Percentiles rank a stretch among this genome's conserved stretches.
phyloP scores from a whole-genome alignment of 2,329 filamentous ascomycete species.

The Herpotrichia juniperi region DNA sequence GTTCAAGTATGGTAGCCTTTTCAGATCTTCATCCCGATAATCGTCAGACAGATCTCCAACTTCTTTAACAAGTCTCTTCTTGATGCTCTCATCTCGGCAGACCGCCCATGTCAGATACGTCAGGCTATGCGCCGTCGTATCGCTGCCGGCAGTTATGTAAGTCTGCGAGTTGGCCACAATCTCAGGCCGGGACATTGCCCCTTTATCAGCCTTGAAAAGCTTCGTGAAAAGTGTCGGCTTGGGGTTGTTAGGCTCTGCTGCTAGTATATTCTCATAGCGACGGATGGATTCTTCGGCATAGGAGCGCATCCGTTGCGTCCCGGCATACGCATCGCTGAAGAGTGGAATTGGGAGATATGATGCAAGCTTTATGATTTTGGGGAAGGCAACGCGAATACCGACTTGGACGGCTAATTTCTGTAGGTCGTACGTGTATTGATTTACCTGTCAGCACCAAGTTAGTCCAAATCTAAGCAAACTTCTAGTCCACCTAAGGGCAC shows the following conservation, averaged over 20 bases:
- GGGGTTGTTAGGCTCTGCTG: conserved; percentile 7
- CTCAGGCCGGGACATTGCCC: conserved; percentile 11
- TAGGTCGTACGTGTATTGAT: conserved; percentile 13
- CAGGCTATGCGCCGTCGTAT: no score
- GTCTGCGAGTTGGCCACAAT: conserved; percentile 44
- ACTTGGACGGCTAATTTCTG: background rate
- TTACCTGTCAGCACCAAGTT: conserved; percentile 9
- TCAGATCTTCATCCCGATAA: background rate
- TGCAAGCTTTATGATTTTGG: background rate
- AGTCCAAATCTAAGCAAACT: no score
- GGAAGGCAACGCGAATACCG: conserved; percentile 6
- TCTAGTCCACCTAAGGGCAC: no score
- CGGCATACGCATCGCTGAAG: background rate
- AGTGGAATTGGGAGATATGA: conserved; percentile 6
- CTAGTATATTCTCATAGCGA: conserved; percentile 8
- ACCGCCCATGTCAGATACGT: no score
- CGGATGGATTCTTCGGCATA: conserved; percentile 18
- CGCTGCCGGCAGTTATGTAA: no score
- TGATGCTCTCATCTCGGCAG: background rate
- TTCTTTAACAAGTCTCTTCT: no score
- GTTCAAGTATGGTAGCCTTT: background rate
- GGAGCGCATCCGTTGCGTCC: background rate
- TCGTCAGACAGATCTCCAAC: no score
- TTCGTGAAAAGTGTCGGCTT: conserved; percentile 16
- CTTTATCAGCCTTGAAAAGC: conserved; percentile 12